Base-by-base conservation (phyloP, 768 basidiomycete species). In the Pleurotus platypus region DNA sequence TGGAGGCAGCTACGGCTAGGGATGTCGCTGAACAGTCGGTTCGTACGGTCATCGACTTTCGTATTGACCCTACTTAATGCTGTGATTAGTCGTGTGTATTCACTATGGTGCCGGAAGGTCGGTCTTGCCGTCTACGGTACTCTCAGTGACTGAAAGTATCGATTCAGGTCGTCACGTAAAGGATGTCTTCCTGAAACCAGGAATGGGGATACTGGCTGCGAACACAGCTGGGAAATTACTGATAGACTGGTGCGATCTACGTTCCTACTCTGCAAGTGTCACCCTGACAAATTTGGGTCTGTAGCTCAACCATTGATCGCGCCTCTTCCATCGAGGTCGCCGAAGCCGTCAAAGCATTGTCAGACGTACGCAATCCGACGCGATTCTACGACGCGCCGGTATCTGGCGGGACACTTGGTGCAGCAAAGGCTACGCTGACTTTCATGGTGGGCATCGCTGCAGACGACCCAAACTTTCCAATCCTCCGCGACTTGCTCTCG, bases 231-330 rank as follows among this genome's bases (percentile, higher is more conserved):
- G 69, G 3, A 78, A 77, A 58, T 22, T 74, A 13, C 75, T 77
- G 55, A 70, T 78, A 30, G 77, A 77, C 61, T 75, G 75, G 75
- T 75, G 62, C 50, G 65, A n/a, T 24, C 42, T 46, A 30, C 15
- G 11, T 8, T 26, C 15, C 35, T 9, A 27, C 26, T 35, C 4
- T 35, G 30, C 30, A 11, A 20, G 45, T n/a, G 2, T 16, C 2
- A 46, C 8, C 24, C 8, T 8, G 13, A 56, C 15, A 49, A 15
- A 2, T 50, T 57, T 16, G 7, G 42, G 40, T 13, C 11, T 15
- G 22, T 12, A 78, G 76, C 57, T 78, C 77, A n/a, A 78, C 76
- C 4, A 77, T 76, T 24, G 76, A 78, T 57, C 65, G 70, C 24
- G 64, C 63, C 20, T 75, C 75, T 0, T 76, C 75, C 1, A 57